Base-by-base conservation (phyloP, 2,329 filamentous ascomycete genomes). In the Trichoderma lentiforme region DNA sequence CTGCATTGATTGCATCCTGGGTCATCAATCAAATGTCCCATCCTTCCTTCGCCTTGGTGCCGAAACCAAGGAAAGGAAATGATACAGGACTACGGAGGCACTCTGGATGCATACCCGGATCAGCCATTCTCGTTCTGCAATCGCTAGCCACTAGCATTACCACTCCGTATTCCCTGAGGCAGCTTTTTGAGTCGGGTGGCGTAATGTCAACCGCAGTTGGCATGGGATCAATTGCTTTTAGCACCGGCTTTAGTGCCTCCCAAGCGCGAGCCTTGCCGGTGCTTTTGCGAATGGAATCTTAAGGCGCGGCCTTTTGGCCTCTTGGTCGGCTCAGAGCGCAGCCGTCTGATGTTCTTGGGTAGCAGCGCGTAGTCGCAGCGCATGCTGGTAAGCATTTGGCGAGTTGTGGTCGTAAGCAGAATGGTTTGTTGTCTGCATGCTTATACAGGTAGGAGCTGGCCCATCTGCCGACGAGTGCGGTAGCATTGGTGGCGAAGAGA, bases 291-390 rank as follows among this genome's bases (percentile, higher is more conserved):
- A 34, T 34, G 14, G 34, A 36, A 36, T 36, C 30, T 9, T 9
- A 34, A 39, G 64, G 51, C 51, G 36, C 60, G 51, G 62, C 30
- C 62, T 34, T 65, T 21, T 34, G 34, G 34, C 34, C 34, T 36
- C 34, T 36, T 36, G 34, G 32, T 53, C 18, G 32, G 57, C 32
- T 30, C 24, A 36, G 61, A 61, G 57, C 28, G 57, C 57, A 34
- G 28, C 47, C 47, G 61, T 65, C 62, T 32, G 57, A 21, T 65
- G 24, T 24, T 18, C 9, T 65, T 32, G 66, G 66, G 66, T 69
- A 51, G 66, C 56, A 69, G 53, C 64, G 51, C 64, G 34, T 15
- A 58, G 64, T 69, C 15, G 66, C 39, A 69, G 66, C 56, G 66
- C 66, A 69, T 67, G 57, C n/a, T 53, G 47, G 47, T 53, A 14